Evolutionary conservation across 139 green algal genomes (phyloP).

Genomic region (Chlamydomonas applanata): DNA sequence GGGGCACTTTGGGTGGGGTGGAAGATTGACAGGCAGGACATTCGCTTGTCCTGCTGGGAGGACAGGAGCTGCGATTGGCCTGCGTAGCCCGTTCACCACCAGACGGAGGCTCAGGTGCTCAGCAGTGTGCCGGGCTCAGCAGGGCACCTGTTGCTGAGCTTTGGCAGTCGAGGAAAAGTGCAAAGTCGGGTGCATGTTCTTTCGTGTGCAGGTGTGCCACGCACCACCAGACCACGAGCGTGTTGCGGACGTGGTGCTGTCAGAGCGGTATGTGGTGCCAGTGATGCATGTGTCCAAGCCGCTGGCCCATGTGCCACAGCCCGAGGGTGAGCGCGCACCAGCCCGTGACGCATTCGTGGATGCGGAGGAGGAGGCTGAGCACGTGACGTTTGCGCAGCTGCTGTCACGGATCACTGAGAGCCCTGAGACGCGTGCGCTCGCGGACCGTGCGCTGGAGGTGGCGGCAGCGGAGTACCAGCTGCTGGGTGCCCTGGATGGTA

Average conservation of each 20-base stretch:
- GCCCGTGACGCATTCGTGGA: neutral
- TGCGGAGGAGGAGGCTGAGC: constrained; percentile 5
- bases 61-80: no score
- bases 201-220: neutral
- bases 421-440: constrained; percentile 20
- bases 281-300: constrained; percentile 5
- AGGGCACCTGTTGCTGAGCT: no score
- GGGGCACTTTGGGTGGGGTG: no score
- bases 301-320: neutral
- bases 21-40: no score
- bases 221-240: neutral
- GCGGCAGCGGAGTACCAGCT: constrained; percentile 23
- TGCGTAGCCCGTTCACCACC: no score
- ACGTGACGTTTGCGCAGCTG: constrained; percentile 26
- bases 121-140: no score
- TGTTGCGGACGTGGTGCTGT: neutral
- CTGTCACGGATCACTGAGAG: constrained; percentile 30
- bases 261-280: neutral
- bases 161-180: no score
- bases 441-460: constrained; percentile 17
- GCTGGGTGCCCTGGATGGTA: constrained; percentile 2
- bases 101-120: no score
- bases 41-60: no score
- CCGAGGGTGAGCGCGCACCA: neutral
- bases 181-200: neutral